Evolutionary conservation across 1,284 basidiomycete species (phyloP).

Genomic region (Moesziomyces aphidis): DNA sequence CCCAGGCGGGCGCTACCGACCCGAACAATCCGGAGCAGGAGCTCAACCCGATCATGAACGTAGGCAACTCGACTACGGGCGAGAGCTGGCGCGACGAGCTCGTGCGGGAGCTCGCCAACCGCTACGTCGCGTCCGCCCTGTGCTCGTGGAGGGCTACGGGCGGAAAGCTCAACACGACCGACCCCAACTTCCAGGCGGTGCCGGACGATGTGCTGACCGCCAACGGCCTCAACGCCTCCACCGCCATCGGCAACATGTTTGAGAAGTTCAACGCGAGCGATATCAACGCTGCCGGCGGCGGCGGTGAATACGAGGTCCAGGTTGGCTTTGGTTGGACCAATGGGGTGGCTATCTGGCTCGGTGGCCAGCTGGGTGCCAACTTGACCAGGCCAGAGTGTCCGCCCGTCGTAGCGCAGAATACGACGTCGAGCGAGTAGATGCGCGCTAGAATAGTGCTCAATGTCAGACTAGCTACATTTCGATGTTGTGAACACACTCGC

Average conservation of each 20-base stretch:
- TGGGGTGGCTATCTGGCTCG: constrained; percentile 45
- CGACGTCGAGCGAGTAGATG: constrained; percentile 9
- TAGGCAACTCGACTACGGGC: constrained; percentile 74
- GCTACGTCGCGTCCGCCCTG: constrained; percentile 82
- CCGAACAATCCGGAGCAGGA: constrained; percentile 28
- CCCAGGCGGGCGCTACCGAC: constrained; percentile 74
- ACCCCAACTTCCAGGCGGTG: constrained; percentile 72
- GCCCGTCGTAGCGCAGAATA: constrained; percentile 21
- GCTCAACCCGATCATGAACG: constrained; percentile 75
- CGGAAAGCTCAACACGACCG: constrained; percentile 79
- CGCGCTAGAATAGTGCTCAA: not conserved
- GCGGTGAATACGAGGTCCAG: constrained; percentile 82
- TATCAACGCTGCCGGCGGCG: constrained; percentile 80
- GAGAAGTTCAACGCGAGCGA: constrained; percentile 79
- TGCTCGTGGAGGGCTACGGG: constrained; percentile 83
- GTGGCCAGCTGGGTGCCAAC: constrained; percentile 44
- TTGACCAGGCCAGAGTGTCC: constrained; percentile 41
- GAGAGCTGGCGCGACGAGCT: constrained; percentile 79
- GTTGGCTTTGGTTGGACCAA: constrained; percentile 66
- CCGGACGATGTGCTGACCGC: constrained; percentile 20
- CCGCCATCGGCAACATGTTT: constrained; percentile 71
- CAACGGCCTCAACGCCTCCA: constrained; percentile 56
- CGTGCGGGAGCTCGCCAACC: constrained; percentile 79
- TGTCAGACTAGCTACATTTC: no score
- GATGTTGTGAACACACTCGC: no score